A percentile compares a stretch with the other conserved stretches of the same genome.
Evolutionary conservation across 306 rosid species (phyloP).

Genomic region (Cajanus cajan): DNA sequence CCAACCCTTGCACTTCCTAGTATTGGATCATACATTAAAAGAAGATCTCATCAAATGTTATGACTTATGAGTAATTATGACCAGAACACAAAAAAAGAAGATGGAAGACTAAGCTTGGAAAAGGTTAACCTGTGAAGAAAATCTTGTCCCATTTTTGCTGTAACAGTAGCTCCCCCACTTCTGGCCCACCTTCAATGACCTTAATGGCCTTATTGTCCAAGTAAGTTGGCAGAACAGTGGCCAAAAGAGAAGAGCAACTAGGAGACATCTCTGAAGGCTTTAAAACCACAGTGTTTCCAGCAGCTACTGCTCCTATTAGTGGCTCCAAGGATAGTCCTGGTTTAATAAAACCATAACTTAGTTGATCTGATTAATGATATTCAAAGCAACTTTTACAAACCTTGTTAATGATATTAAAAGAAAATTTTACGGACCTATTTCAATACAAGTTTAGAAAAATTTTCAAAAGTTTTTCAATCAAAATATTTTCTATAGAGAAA

Average conservation of each 20-base stretch:
- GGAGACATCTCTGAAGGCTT: conserved; percentile 76
- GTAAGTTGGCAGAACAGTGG: conserved; percentile 42
- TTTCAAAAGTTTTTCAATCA: no score
- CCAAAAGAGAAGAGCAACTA: conserved; percentile 50
- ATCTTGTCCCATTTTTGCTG: conserved; percentile 67
- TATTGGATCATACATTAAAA: neutral
- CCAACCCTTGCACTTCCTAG: conserved; percentile 65
- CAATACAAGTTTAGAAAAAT: no score
- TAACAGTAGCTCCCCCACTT: conserved; percentile 51
- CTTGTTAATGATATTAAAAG: no score
- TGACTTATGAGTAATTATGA: neutral
- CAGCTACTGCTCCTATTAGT: conserved; percentile 76
- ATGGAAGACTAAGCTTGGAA: neutral
- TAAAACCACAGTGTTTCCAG: conserved; percentile 64
- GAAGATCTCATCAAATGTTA: neutral
- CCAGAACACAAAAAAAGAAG: neutral
- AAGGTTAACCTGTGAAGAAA: conserved; percentile 63
- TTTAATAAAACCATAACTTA: conserved; percentile 1
- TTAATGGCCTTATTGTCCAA: conserved; percentile 56
- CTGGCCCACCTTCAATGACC: conserved; percentile 60
- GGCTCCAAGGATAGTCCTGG: conserved; percentile 81
- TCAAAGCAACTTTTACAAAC: neutral
- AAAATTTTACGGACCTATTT: no score
- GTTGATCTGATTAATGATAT: neutral
- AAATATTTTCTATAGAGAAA: no score